Conservation (phyloP, 2,329 filamentous ascomycete species). For the Hypomyces perniciosus region DNA sequence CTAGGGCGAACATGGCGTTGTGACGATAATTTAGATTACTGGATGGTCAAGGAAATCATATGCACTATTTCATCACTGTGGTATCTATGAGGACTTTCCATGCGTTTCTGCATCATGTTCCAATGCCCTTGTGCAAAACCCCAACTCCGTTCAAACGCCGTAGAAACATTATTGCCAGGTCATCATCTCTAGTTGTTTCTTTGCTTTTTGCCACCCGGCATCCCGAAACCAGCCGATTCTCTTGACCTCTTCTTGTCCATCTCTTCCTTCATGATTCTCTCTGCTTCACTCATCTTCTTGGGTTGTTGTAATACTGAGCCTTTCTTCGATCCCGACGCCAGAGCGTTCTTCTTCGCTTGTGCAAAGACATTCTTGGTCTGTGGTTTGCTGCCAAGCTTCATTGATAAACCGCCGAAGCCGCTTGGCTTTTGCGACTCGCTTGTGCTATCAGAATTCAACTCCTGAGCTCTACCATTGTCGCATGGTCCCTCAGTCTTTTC, state of each 20-base stretch:
- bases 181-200: constrained; percentile 25
- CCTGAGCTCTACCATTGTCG: constrained; percentile 10
- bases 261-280: constrained; percentile 84
- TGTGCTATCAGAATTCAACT: constrained; percentile 6
- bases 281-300: constrained; percentile 83
- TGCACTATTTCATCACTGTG: constrained; percentile 5
- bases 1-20: constrained; percentile 30
- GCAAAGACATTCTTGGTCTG: constrained; percentile 75
- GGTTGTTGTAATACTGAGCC: constrained; percentile 50
- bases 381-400: constrained; percentile 59
- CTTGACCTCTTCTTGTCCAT: constrained; percentile 63
- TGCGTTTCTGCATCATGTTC: neutral
- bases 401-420: constrained; percentile 42
- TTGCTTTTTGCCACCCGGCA: constrained; percentile 47
- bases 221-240: constrained; percentile 40
- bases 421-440: constrained; percentile 18
- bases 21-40: constrained; percentile 6
- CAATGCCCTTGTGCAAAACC: neutral
- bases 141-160: constrained; percentile 11
- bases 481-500: neutral
- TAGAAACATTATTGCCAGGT: neutral
- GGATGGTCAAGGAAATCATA: neutral
- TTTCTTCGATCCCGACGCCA: constrained; percentile 58
- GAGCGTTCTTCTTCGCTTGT: constrained; percentile 61
- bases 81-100: constrained; percentile 11